Conservation (phyloP, 1,139 yeast species). For the Protomyces pachydermus region DNA sequence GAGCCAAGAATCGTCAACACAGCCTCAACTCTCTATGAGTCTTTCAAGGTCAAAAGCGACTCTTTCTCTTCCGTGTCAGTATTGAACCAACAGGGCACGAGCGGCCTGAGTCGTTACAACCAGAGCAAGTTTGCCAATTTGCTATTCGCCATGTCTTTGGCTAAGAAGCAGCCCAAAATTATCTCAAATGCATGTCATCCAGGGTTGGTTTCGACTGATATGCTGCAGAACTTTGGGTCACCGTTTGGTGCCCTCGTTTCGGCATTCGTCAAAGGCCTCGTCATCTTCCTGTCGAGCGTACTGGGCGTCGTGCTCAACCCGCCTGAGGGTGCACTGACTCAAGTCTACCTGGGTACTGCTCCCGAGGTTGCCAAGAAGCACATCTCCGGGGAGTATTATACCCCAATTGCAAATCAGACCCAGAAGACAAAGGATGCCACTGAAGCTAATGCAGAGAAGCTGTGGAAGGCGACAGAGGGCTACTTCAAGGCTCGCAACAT, state of each 20-base stretch:
- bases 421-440: not conserved
- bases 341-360: slow-evolving; percentile 16
- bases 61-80: slow-evolving; percentile 21
- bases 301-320: not conserved
- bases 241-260: not conserved
- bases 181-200: slow-evolving; percentile 33
- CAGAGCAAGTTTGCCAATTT: slow-evolving; percentile 33
- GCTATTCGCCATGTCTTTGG: slow-evolving; percentile 29
- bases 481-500: not conserved
- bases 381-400: slow-evolving; percentile 20
- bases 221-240: slow-evolving; percentile 1
- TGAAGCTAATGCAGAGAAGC: slow-evolving; percentile 1
- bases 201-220: slow-evolving; percentile 31
- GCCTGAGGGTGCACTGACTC: slow-evolving; percentile 12
- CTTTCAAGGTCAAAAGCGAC: slow-evolving; percentile 13
- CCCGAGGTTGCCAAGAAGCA: slow-evolving; percentile 14
- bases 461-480: slow-evolving; percentile 16
- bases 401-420: slow-evolving; percentile 1
- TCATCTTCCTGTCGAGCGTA: not conserved
- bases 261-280: not conserved
- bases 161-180: slow-evolving; percentile 24
- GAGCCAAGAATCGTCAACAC: slow-evolving; percentile 53
- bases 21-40: slow-evolving; percentile 64
- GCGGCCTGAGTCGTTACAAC: slow-evolving; percentile 29
- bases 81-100: not conserved